Base-by-base conservation (phyloP, 1,139 yeast species). In the Casaregolazyma suthepensis region DNA sequence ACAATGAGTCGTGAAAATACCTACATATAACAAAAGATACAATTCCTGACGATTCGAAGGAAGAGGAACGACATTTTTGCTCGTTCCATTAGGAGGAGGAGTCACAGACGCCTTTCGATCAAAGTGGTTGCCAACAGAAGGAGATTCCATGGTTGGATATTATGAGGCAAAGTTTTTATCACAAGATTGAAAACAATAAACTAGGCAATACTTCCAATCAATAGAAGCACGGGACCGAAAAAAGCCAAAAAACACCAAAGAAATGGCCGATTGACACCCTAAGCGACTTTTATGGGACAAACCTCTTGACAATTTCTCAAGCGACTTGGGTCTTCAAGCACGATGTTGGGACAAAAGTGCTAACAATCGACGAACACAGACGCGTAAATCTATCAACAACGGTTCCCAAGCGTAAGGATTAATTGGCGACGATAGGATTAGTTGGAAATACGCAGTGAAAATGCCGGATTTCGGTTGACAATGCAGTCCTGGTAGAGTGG, bases 31-130 rank as follows among this genome's bases (percentile, higher is more conserved):
- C 54, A 71, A 61, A 52, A 71, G 62, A 55, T 66, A 66, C 44
- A 66, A 69, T 62, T 71, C 73, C 54, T 70, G 72, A 43, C 66
- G 62, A 52, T 70, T 61, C 51, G 58, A 59, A 13, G 74, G 74
- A 20, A 57, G 46, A 19, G 66, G 61, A 45, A 65, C 56, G 15
- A 50, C 50, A 29, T 46, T 43, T 18, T 45, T 22, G 13, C 23
- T 46, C 9, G 19, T 22, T 18, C n/a, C 29, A 20, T 35, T 37
- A 13, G 45, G 48, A 10, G 53, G 18, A 12, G 55, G 45, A 19
- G 51, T 43, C 5, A 49, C 43, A 1, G 49, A 22, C 35, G 22
- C 22, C 48, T 45, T 35, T 38, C 37, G 42, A 22, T 15, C 18
- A 15, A 20, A 35, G 22, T 15, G 26, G 13, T 38, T 38, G 23